Conservation (phyloP, 768 basidiomycete species). For the Trichaptum fuscoviolaceum region DNA sequence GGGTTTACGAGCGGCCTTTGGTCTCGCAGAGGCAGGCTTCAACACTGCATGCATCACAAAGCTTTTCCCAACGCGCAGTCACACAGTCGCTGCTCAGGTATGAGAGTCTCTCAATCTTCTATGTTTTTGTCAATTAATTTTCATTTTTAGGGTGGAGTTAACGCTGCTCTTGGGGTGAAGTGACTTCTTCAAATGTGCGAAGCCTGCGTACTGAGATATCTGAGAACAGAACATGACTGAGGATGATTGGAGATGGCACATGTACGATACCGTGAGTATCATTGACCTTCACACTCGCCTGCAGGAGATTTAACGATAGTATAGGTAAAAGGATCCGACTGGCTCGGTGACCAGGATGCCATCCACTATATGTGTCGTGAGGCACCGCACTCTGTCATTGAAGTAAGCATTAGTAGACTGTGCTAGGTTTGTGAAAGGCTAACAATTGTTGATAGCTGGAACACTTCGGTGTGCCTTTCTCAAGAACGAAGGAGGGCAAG, state of each 20-base stretch:
- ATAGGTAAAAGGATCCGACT: constrained; percentile 97
- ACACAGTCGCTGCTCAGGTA: constrained; percentile 97
- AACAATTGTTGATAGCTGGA: constrained; percentile 62
- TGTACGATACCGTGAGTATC: constrained; percentile 83
- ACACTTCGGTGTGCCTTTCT: constrained; percentile 98
- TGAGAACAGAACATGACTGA: constrained; percentile 88
- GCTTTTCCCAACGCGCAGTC: constrained; percentile 96
- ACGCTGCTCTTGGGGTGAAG: constrained; percentile 85
- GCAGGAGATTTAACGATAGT: constrained; percentile 16
- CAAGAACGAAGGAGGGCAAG: constrained; percentile 96
- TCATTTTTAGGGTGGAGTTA: constrained; percentile 80
- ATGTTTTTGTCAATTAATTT: constrained; percentile 14
- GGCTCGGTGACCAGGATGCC: constrained; percentile 99
- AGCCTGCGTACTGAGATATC: neutral
- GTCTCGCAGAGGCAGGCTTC: constrained; percentile 96
- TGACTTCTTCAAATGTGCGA: neutral
- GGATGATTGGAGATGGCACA: constrained; percentile 99
- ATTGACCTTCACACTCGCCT: neutral
- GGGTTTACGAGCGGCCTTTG: constrained; percentile 96
- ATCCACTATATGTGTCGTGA: constrained; percentile 99
- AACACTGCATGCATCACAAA: constrained; percentile 99
- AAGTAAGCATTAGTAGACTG: constrained; percentile 43
- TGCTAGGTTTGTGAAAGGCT: constrained; percentile 5
- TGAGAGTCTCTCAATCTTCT: constrained; percentile 16
- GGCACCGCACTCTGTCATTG: constrained; percentile 89